A percentile compares a stretch with the other conserved stretches of the same genome.
Evolutionary conservation across 345 rosid genomes (phyloP).

Genomic region (Lepidium didymum): DNA sequence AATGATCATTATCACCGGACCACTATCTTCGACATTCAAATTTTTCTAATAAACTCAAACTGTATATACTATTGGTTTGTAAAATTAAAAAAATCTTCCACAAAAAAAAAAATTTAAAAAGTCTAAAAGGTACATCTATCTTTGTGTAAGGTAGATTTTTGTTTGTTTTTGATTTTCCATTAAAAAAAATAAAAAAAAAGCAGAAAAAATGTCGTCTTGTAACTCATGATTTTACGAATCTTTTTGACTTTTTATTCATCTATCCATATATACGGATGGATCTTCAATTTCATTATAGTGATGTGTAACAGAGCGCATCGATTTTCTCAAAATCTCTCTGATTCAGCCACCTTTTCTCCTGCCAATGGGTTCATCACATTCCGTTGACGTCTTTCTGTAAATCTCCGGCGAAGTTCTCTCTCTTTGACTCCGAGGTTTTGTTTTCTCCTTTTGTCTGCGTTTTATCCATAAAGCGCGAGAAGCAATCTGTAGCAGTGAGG

Average conservation of each 20-base stretch:
- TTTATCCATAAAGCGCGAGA: background rate
- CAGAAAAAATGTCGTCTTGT: no score
- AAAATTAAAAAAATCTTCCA: no score
- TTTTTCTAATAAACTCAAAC: no score
- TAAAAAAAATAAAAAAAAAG: no score
- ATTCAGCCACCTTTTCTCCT: background rate
- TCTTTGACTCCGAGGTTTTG: conserved; percentile 4
- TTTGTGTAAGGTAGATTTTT: no score
- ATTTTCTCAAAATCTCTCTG: background rate
- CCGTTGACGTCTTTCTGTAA: conserved; percentile 3
- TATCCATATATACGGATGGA: background rate
- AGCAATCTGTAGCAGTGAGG: background rate
- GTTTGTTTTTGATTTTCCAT: no score
- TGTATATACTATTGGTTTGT: no score
- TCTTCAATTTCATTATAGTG: background rate
- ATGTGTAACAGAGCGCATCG: conserved; percentile 23
- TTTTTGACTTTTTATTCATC: conserved; percentile 7
- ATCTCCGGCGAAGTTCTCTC: conserved; percentile 5
- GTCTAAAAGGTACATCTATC: no score
- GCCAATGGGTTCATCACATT: background rate
- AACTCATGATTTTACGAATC: background rate
- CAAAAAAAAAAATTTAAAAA: no score
- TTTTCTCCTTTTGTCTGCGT: background rate
- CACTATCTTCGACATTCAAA: no score
- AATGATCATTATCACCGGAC: no score